Conservation (phyloP, 2,329 filamentous ascomycete genomes). For the Aspergillus cejpii region DNA sequence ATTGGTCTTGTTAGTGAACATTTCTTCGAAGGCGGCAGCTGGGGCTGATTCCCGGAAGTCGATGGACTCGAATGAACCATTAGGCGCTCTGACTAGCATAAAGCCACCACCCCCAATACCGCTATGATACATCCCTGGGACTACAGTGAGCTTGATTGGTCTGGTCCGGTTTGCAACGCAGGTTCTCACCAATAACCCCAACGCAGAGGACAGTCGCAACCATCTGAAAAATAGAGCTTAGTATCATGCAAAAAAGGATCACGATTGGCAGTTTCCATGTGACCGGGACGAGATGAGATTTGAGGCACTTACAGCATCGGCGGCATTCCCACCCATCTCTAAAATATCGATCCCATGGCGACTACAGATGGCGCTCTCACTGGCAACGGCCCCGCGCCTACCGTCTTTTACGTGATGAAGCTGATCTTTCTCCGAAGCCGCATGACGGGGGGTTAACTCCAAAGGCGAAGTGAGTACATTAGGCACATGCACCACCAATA, state of each 20-base stretch:
- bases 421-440: conserved; percentile 10
- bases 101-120: conserved; percentile 91
- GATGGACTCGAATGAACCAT: conserved; percentile 75
- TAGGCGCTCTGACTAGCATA: conserved; percentile 65
- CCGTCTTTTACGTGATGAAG: conserved; percentile 27
- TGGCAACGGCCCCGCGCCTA: conserved; percentile 59
- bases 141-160: background rate
- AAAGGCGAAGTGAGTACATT: conserved; percentile 19
- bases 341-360: conserved; percentile 60
- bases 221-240: conserved; percentile 37
- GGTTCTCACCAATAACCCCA: conserved; percentile 55
- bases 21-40: conserved; percentile 70
- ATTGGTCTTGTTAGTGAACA: conserved; percentile 67
- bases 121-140: conserved; percentile 61
- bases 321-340: conserved; percentile 61
- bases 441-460: conserved; percentile 7
- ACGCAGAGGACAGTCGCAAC: conserved; percentile 69
- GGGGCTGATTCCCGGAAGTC: conserved; percentile 89
- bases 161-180: background rate
- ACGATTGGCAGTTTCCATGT: background rate
- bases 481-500: conserved; percentile 21
- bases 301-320: conserved; percentile 54
- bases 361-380: conserved; percentile 63
- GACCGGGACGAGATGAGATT: background rate
- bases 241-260: conserved; percentile 9